phyloP scores from a whole-genome alignment of 345 rosid species.

The Heritiera littoralis region DNA sequence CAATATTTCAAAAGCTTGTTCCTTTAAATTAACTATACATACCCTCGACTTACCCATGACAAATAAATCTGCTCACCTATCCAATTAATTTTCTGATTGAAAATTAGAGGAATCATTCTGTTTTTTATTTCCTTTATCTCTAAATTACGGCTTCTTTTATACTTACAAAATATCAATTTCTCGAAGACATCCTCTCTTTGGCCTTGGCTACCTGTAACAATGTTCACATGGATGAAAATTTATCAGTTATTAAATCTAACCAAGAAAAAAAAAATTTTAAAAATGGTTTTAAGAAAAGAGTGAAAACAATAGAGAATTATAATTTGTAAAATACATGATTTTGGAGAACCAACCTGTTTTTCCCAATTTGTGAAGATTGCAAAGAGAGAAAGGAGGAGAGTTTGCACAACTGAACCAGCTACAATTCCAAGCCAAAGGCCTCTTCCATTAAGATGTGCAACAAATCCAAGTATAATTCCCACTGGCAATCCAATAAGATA shows the following conservation, averaged over 20 bases:
- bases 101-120: too few relatives aligned
- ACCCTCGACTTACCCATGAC: too few relatives aligned
- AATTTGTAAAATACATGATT: not conserved
- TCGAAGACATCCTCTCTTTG: not conserved
- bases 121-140: too few relatives aligned
- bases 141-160: too few relatives aligned
- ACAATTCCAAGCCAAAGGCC: conserved; percentile 23
- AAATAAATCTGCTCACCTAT: too few relatives aligned
- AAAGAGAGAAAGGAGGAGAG: conserved; percentile 10
- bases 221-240: too few relatives aligned
- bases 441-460: not conserved
- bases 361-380: conserved; percentile 18
- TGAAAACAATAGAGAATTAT: not conserved
- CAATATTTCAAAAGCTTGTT: not conserved
- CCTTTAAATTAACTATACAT: not conserved
- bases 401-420: conserved; percentile 22
- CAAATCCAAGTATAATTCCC: conserved; percentile 50
- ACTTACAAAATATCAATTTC: too few relatives aligned
- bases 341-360: conserved; percentile 10
- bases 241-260: too few relatives aligned
- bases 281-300: not conserved
- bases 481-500: conserved; percentile 55
- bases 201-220: conserved; percentile 10
- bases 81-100: too few relatives aligned
- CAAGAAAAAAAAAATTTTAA: too few relatives aligned